Conservation (phyloP, 192 early-diverging fungal genomes). For the Linnemannia exigua region DNA sequence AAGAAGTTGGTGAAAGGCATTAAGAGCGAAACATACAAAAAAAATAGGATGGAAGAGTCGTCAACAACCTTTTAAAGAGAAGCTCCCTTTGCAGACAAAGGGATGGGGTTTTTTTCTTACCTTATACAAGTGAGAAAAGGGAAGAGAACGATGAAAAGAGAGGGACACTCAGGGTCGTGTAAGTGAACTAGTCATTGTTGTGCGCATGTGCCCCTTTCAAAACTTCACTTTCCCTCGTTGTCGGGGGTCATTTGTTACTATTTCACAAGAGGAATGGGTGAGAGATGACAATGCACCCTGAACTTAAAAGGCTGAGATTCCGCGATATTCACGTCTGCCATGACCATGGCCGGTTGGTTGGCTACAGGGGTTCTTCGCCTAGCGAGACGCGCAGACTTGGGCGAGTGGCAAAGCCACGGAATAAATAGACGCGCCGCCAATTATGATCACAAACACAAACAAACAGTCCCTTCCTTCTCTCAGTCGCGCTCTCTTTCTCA, state of each 20-base stretch:
- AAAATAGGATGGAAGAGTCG: not conserved
- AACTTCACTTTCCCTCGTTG: not conserved
- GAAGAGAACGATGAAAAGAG: not conserved
- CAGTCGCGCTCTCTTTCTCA: too few relatives aligned
- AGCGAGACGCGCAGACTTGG: too few relatives aligned
- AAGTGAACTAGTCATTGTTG: too few relatives aligned
- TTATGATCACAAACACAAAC: not conserved
- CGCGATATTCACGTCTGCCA: not conserved
- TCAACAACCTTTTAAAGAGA: too few relatives aligned
- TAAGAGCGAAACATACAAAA: not conserved
- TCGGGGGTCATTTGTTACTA: not conserved
- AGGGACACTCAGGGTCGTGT: not conserved
- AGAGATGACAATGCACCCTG: not conserved
- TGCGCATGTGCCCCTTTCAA: too few relatives aligned
- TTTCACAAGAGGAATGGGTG: not conserved
- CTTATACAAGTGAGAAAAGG: not conserved
- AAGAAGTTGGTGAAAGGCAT: not conserved
- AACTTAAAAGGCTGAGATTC: not conserved
- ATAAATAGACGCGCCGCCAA: constrained; percentile 4
- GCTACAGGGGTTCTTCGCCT: too few relatives aligned
- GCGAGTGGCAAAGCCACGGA: not conserved
- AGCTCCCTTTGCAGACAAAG: too few relatives aligned
- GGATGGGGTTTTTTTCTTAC: not conserved
- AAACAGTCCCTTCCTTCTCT: not conserved
- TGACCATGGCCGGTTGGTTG: not conserved